Conservation (phyloP, 352 stramenopile species). For the Phytophthora ramorum region DNA sequence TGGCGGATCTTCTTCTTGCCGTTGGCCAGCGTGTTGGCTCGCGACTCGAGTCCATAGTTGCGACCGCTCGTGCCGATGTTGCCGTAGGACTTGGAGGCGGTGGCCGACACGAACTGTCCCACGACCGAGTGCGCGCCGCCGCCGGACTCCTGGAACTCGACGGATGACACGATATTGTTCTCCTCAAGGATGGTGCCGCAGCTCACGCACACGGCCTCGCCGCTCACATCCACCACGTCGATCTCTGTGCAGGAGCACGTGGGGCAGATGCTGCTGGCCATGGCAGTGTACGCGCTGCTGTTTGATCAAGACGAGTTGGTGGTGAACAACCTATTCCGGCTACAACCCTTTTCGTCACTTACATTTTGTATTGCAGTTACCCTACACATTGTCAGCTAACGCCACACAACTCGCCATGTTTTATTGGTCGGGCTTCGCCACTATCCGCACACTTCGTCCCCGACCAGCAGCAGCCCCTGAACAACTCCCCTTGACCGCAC, state of each 20-base stretch:
- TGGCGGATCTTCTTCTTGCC: conserved; percentile 94
- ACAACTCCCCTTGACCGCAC: conserved; percentile 15
- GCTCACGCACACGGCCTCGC: conserved; percentile 88
- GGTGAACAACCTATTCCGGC: conserved; percentile 38
- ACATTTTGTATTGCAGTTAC: conserved; percentile 2
- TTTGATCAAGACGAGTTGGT: conserved; percentile 30
- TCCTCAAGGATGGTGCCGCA: conserved; percentile 96
- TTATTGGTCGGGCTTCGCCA: not conserved
- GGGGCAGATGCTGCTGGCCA: conserved; percentile 85
- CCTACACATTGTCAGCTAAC: conserved; percentile 1
- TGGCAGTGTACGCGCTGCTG: conserved; percentile 23
- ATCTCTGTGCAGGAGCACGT: conserved; percentile 96
- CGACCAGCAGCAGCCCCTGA: not conserved
- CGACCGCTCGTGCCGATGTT: conserved; percentile 86
- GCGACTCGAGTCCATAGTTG: conserved; percentile 94
- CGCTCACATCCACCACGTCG: conserved; percentile 93
- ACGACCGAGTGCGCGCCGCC: conserved; percentile 93
- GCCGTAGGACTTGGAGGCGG: conserved; percentile 91
- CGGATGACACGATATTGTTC: conserved; percentile 97
- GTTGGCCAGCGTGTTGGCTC: conserved; percentile 96
- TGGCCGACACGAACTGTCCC: conserved; percentile 96
- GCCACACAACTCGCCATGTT: not conserved
- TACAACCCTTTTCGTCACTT: conserved; percentile 4
- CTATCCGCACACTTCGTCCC: not conserved
- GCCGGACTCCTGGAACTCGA: conserved; percentile 97